A percentile compares a stretch with the other conserved stretches of the same genome.
These are phyloP conservation scores for Lactarius trivialis DNA, from an alignment of 768 basidiomycete genomes.

Conservation along the genomic window DNA sequence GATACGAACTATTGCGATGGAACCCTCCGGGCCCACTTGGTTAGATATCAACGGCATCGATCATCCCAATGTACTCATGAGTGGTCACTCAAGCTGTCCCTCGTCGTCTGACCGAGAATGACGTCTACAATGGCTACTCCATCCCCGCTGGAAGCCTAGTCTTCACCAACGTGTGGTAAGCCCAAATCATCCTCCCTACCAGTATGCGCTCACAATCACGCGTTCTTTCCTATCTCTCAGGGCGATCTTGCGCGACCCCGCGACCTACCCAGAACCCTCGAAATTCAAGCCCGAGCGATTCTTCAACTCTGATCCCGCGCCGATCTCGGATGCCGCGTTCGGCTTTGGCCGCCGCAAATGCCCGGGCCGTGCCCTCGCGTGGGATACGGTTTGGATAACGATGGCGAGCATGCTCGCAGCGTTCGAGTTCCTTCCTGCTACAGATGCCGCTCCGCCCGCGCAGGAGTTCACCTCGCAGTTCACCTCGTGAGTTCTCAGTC, in stretches of 20 bases:
- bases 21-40: background rate
- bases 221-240: background rate
- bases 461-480: background rate
- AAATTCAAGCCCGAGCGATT: constrained; percentile 16
- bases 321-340: background rate
- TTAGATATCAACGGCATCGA: background rate
- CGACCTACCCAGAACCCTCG: constrained; percentile 1
- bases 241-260: constrained; percentile 8
- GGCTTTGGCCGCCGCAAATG: constrained; percentile 16
- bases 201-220: background rate
- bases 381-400: constrained; percentile 2
- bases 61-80: background rate
- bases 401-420: constrained; percentile 14
- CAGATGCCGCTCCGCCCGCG: background rate
- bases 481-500: background rate
- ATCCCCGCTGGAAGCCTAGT: constrained; percentile 6
- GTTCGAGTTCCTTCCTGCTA: constrained; percentile 13
- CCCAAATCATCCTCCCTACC: background rate
- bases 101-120: constrained; percentile 3
- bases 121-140: constrained; percentile 14
- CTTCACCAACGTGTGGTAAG: constrained; percentile 8
- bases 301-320: background rate
- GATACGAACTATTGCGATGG: background rate
- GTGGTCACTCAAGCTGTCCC: constrained; percentile 4
- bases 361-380: constrained; percentile 12